A percentile compares a stretch with the other conserved stretches of the same genome.
Evolutionary conservation across 768 basidiomycete species (phyloP).

Genomic region (Pilatotrama ljubarskyi): DNA sequence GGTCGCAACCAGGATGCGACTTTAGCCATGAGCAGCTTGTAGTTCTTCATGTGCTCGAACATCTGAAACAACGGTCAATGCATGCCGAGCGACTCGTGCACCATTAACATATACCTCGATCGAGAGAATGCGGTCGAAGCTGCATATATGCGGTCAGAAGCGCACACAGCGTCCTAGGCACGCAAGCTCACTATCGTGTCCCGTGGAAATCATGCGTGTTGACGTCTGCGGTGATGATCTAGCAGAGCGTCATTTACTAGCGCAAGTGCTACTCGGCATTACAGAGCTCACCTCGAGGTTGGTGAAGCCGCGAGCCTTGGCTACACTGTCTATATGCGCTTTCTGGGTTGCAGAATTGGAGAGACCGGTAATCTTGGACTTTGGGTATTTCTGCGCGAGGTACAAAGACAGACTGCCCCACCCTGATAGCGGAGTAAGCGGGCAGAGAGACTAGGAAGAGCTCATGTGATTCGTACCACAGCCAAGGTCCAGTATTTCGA

Average conservation of each 20-base stretch:
- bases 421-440: slow-evolving; percentile 35
- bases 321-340: slow-evolving; percentile 53
- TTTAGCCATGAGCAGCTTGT: slow-evolving; percentile 59
- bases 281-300: slow-evolving; percentile 51
- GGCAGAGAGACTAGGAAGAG: not conserved
- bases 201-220: slow-evolving; percentile 59
- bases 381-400: slow-evolving; percentile 71
- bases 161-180: not conserved
- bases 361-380: slow-evolving; percentile 58
- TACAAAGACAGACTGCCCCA: slow-evolving; percentile 75
- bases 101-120: slow-evolving; percentile 50
- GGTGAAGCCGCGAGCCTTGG: slow-evolving; percentile 47
- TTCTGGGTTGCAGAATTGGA: slow-evolving; percentile 74
- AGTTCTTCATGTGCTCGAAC: slow-evolving; percentile 82
- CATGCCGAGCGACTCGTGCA: not conserved
- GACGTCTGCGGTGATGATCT: slow-evolving; percentile 71
- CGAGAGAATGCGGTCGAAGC: slow-evolving; percentile 70
- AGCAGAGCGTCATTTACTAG: not conserved
- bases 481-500: slow-evolving; percentile 65
- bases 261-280: no score
- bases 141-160: slow-evolving; percentile 24
- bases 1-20: slow-evolving; percentile 65
- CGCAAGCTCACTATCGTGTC: slow-evolving; percentile 40
- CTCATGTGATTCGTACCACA: slow-evolving; percentile 46
- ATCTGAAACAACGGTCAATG: slow-evolving; percentile 38